Base-by-base conservation (phyloP, 2,329 filamentous ascomycete species). In the Dryadomyces sulphureus region DNA sequence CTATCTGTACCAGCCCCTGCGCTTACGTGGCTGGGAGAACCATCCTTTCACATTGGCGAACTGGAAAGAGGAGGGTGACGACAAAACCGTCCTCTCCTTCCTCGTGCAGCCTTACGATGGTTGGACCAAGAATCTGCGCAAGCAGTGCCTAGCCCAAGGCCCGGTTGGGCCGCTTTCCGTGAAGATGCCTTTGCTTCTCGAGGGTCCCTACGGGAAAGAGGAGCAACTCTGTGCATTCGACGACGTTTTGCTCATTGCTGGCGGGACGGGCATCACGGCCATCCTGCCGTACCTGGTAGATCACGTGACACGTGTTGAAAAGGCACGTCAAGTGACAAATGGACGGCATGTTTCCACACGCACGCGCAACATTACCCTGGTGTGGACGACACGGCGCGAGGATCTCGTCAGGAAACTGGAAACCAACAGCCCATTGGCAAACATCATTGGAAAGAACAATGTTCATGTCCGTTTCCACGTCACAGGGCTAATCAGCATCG, bases 1-100 rank as follows among this genome's bases (percentile, higher is more conserved):
- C 50, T 70, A 69, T 44, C 52, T 71, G 1, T 63, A 65, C 40
- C 55, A 66, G 3, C 58, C 70, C 4, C 58, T 64, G 40, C 60
- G 60, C 16, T 45, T 54, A 11, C 55, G 58, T 1, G 62, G 61
- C 43, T 71, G 68, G 68, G 66, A 72, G 45, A 69, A 65, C 46
- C 68, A 72, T 30, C 68, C 68, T 0, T 72, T 72, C 41, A 70
- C 68, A 0, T 62, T 70, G n/a, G 66, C 66, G 0, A 7, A 27
- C 32, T 49, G 42, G 41, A 5, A 19, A 34, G 3, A 8, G 2
- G 1, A 20, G 27, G 2, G 40, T 19, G 1, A 43, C 21, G 19
- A n/a, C 35, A 14, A 14, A 9, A 7, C 19, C 14, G 30, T 32
- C 34, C 40, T 50, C 20, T 30, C 20, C 8, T 50, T 50, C 17